These are phyloP conservation scores for Bauhinia variegata DNA, from an alignment of 306 rosid species.

Conservation along the genomic window DNA sequence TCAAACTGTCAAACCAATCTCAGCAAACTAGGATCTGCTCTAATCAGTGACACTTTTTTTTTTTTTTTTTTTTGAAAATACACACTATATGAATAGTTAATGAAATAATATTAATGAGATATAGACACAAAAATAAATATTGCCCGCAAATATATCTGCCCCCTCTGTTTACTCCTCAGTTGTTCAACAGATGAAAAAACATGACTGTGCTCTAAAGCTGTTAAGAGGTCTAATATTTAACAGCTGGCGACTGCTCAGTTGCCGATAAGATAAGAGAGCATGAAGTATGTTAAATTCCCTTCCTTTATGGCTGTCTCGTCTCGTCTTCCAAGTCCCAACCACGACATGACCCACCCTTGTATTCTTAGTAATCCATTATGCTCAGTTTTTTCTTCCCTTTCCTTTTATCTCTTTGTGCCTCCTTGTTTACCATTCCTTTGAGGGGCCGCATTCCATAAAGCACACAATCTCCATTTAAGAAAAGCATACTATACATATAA, in stretches of 20 bases:
- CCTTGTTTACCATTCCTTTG: slow-evolving; percentile 26
- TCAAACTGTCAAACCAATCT: slow-evolving; percentile 53
- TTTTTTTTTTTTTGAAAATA: background rate
- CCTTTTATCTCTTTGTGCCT: slow-evolving; percentile 33
- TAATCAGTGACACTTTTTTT: background rate
- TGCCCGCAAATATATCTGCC: slow-evolving; percentile 37
- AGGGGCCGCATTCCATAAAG: slow-evolving; percentile 41
- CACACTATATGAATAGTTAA: slow-evolving; percentile 29
- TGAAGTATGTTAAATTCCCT: slow-evolving; percentile 34
- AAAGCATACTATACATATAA: slow-evolving; percentile 38
- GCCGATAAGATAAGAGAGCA: slow-evolving; percentile 51
- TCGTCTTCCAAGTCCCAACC: slow-evolving; percentile 45
- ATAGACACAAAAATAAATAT: slow-evolving; percentile 12
- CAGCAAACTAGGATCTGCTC: slow-evolving; percentile 2
- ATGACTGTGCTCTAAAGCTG: slow-evolving; percentile 41
- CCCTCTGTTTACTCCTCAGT: slow-evolving; percentile 3
- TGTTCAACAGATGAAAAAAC: slow-evolving; percentile 15
- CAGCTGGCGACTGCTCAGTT: slow-evolving; percentile 56
- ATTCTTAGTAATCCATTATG: slow-evolving; percentile 9
- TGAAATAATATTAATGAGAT: slow-evolving; percentile 12
- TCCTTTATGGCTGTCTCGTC: background rate
- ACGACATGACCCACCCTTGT: slow-evolving; percentile 60
- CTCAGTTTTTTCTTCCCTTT: background rate
- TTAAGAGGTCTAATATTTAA: slow-evolving; percentile 72
- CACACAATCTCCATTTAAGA: slow-evolving; percentile 45